These are phyloP conservation scores for Kwoniella shivajii DNA, from an alignment of 1,284 basidiomycete genomes.

Conservation along the genomic window DNA sequence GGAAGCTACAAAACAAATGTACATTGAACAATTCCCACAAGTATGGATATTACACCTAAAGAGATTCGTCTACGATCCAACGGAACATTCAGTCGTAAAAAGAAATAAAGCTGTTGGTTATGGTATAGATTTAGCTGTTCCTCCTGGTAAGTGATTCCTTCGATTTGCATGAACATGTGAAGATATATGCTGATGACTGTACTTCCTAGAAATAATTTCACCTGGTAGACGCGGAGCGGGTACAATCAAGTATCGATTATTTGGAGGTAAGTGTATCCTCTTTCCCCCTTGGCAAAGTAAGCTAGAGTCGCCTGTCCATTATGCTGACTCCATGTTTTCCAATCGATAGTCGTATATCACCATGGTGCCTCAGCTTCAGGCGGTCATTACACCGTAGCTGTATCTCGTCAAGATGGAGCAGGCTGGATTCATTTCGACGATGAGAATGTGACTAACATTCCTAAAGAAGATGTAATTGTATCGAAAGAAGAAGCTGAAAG, in stretches of 20 bases:
- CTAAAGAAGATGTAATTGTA: conserved; percentile 77
- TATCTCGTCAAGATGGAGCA: conserved; percentile 67
- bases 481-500: conserved; percentile 47
- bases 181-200: neutral
- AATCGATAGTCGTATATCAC: conserved; percentile 77
- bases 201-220: conserved; percentile 66
- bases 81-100: conserved; percentile 66
- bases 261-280: conserved; percentile 67
- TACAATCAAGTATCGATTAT: conserved; percentile 74
- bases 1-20: conserved; percentile 84
- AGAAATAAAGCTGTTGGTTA: conserved; percentile 80
- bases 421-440: conserved; percentile 94
- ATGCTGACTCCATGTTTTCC: neutral
- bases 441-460: conserved; percentile 72
- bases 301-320: neutral
- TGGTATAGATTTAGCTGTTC: conserved; percentile 74
- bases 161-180: neutral
- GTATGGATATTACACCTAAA: conserved; percentile 91
- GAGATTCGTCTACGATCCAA: conserved; percentile 83
- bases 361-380: conserved; percentile 88
- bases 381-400: conserved; percentile 94
- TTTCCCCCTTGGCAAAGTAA: neutral
- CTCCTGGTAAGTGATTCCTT: conserved; percentile 59
- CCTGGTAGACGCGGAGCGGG: conserved; percentile 59
- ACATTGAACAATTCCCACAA: conserved; percentile 81